A percentile compares a stretch with the other conserved stretches of the same genome.
These are phyloP conservation scores for Farysia itapuensis DNA, from an alignment of 1,284 basidiomycete species.

Conservation along the genomic window DNA sequence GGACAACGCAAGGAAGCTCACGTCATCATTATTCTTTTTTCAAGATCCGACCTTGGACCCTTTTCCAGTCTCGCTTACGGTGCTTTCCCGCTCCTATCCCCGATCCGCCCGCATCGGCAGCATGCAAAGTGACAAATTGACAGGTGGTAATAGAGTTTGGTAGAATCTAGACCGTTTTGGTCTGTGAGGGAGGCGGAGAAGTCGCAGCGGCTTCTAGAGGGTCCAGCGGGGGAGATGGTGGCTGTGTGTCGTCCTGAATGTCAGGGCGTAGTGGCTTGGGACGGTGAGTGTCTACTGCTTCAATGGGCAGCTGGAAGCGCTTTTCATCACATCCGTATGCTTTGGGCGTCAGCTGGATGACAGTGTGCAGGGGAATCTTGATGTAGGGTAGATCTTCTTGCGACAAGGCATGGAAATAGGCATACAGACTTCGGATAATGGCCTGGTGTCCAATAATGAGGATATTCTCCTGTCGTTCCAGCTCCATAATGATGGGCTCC, in stretches of 20 bases:
- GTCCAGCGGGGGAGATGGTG: slow-evolving; percentile 32
- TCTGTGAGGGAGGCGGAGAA: slow-evolving; percentile 21
- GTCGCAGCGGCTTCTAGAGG: slow-evolving; percentile 34
- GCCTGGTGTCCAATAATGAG: slow-evolving; percentile 94
- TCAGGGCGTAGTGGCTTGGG: slow-evolving; percentile 39
- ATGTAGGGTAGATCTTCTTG: slow-evolving; percentile 96
- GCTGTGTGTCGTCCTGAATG: slow-evolving; percentile 14
- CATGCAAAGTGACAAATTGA: no score
- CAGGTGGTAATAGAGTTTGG: no score
- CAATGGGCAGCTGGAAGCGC: slow-evolving; percentile 65
- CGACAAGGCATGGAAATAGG: slow-evolving; percentile 88
- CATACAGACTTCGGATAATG: slow-evolving; percentile 65
- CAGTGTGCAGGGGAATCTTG: slow-evolving; percentile 82
- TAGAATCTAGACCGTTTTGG: no score
- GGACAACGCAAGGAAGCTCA: no score
- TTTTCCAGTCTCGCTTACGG: no score
- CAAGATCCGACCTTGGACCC: no score
- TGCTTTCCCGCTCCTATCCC: no score
- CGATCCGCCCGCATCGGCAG: no score
- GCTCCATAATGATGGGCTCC: slow-evolving; percentile 98
- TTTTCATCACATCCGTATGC: slow-evolving; percentile 99
- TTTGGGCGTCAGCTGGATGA: slow-evolving; percentile 95
- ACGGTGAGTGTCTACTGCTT: slow-evolving; percentile 57
- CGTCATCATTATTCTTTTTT: no score
- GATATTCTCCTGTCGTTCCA: slow-evolving; percentile 95